These are phyloP conservation scores for Skeletonema potamos DNA, from an alignment of 108 stramenopile species.

Conservation along the genomic window DNA sequence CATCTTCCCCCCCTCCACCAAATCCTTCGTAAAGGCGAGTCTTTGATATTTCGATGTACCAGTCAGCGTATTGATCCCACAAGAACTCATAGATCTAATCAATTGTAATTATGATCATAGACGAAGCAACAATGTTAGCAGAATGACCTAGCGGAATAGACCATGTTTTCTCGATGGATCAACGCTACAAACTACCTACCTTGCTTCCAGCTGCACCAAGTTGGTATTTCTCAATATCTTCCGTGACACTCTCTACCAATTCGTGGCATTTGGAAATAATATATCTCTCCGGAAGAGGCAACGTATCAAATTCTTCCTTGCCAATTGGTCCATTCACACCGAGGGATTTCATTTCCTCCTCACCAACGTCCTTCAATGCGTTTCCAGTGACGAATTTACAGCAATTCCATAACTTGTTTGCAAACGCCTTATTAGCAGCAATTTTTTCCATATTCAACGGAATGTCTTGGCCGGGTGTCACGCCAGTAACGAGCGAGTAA, in stretches of 20 bases:
- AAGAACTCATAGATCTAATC: slow-evolving; percentile 85
- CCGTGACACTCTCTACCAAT: slow-evolving; percentile 80
- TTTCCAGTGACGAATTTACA: slow-evolving; percentile 91
- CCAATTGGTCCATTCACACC: slow-evolving; percentile 78
- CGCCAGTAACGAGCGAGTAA: slow-evolving; percentile 93
- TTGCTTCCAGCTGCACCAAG: slow-evolving; percentile 88
- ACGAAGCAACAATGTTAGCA: background rate
- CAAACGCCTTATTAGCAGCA: slow-evolving; percentile 88
- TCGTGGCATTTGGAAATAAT: slow-evolving; percentile 91
- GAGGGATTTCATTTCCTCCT: slow-evolving; percentile 53
- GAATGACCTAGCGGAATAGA: background rate
- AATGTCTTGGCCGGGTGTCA: slow-evolving; percentile 94
- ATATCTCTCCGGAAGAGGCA: slow-evolving; percentile 84
- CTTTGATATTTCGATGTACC: slow-evolving; percentile 96
- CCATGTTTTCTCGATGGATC: background rate
- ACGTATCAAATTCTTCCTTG: slow-evolving; percentile 72
- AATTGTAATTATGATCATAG: background rate
- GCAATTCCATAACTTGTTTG: slow-evolving; percentile 98
- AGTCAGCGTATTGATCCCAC: slow-evolving; percentile 97
- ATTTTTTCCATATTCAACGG: slow-evolving; percentile 92
- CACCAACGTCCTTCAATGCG: slow-evolving; percentile 74
- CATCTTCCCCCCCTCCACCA: slow-evolving; percentile 77
- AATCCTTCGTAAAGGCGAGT: slow-evolving; percentile 84
- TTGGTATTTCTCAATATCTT: slow-evolving; percentile 87
- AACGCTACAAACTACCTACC: slow-evolving; percentile 15